A percentile compares a stretch with the other conserved stretches of the same genome.
Evolutionary conservation across 208 protist genomes (phyloP).

Genomic region (Naegleria fowleri): DNA sequence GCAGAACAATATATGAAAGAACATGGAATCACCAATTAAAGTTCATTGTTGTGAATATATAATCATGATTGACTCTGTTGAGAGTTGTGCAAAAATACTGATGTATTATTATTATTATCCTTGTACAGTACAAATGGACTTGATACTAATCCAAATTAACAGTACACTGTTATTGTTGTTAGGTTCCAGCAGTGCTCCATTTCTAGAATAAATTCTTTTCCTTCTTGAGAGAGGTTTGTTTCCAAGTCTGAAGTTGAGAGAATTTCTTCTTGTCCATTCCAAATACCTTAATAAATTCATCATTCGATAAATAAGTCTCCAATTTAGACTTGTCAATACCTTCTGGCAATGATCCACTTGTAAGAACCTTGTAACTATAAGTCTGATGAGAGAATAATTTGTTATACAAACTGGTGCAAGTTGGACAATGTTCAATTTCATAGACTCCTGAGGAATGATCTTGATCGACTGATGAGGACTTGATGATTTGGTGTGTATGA

Average conservation of each 20-base stretch:
- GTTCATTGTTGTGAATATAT: no score
- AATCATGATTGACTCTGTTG: no score
- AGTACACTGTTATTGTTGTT: no score
- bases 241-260: constrained; percentile 41
- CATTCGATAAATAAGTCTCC: constrained; percentile 45
- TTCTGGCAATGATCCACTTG: not conserved
- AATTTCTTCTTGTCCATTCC: constrained; percentile 40
- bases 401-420: not conserved
- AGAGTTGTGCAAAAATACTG: no score
- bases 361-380: constrained; percentile 7
- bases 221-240: constrained; percentile 42
- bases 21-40: not conserved
- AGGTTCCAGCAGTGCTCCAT: no score
- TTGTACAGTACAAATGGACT: not conserved
- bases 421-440: not conserved
- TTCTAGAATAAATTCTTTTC: constrained; percentile 44
- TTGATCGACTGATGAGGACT: not conserved
- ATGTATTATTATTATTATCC: no score
- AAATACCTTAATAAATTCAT: constrained; percentile 50
- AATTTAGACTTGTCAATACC: constrained; percentile 14
- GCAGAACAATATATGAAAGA: not conserved
- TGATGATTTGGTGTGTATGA: not conserved
- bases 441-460: not conserved
- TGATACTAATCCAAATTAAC: not conserved
- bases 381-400: not conserved